These are phyloP conservation scores for Opeltia flavorubescens DNA, from an alignment of 495 filamentous ascomycete genomes.

Conservation along the genomic window DNA sequence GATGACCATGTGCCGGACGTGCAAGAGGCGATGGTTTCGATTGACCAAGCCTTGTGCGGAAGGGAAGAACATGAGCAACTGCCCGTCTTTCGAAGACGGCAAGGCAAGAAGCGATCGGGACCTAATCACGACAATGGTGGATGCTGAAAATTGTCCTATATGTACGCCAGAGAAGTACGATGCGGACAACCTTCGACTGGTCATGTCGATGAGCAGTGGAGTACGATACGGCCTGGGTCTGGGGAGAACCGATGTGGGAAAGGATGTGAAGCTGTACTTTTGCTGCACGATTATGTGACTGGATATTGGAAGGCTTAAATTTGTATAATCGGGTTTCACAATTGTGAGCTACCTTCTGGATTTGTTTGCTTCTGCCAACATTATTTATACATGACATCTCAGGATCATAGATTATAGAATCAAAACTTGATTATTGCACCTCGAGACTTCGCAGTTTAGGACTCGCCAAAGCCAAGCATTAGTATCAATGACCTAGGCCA, in stretches of 20 bases:
- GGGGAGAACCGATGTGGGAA: not conserved
- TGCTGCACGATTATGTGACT: conserved; percentile 2
- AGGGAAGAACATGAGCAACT: conserved; percentile 25
- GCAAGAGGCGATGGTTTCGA: conserved; percentile 25
- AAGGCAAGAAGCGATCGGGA: conserved; percentile 2
- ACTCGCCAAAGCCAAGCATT: too few relatives aligned
- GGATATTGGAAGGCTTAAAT: too few relatives aligned
- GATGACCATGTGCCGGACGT: conserved; percentile 21
- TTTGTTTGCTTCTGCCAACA: too few relatives aligned
- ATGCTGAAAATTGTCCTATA: not conserved
- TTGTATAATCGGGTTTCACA: too few relatives aligned
- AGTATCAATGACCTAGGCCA: too few relatives aligned
- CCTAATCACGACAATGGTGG: not conserved
- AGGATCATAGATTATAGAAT: too few relatives aligned
- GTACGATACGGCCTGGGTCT: conserved; percentile 2
- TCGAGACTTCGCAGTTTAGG: too few relatives aligned
- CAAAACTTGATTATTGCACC: too few relatives aligned
- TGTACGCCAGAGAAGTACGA: conserved; percentile 12
- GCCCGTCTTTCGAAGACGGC: conserved; percentile 20
- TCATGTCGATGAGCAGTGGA: conserved; percentile 14
- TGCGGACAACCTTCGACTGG: conserved; percentile 13
- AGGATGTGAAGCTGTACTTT: not conserved
- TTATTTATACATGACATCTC: too few relatives aligned
- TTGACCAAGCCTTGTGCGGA: conserved; percentile 21
- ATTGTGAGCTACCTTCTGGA: too few relatives aligned